Evolutionary conservation across 768 basidiomycete species (phyloP), one percentile per base, ranked within the genome.

Genomic region (Podaxis sp.): DNA sequence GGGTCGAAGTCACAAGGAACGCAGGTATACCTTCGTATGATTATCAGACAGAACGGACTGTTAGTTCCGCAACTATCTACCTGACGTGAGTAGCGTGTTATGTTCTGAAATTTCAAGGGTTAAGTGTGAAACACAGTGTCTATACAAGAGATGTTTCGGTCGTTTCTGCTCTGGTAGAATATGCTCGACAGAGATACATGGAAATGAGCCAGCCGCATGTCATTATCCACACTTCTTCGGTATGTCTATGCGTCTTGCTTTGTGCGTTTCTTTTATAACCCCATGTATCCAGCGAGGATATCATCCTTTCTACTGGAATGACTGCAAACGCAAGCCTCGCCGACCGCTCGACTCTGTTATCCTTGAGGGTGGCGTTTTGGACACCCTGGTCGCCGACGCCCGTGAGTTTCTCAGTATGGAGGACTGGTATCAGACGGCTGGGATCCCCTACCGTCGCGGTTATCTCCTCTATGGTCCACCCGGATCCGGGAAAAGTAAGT

Each of bases 381-480:
- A 81, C 0, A 76, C 77, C 1, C 69, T 87, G 4, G 71, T 84
- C 2, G 69, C 75, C 24, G 84, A 87, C 62, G 81, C 80, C 0
- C 73, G 74, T 24, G 84, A 85, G 56, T 87, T 86, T 64, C 64
- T 86, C 17, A 69, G 72, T 13, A 73, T 77, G 2, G 83, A 85
- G 61, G 74, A 79, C 8, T 87, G 85, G 85, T 87, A 86, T 66
- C 58, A 71, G 26, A 75, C 78, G 40, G 79, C 81, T 0, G 85
- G 85, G 0, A 86, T 86, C 46, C 85, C 85, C 0, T 79, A 85
- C 63, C 75, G 82, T 13, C 73, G 84, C 24, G 85, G 85, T 0
- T 85, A 83, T 63, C 72, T 86, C 11, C 73, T 87, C 4, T 74
- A 84, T 69, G 85, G 85, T 0, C 83, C 82, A 36, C 84, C 84